Evolutionary conservation across 1,284 basidiomycete species (phyloP), one percentile per base, ranked within the genome.

Genomic region (Cutaneotrichosporon sp.): DNA sequence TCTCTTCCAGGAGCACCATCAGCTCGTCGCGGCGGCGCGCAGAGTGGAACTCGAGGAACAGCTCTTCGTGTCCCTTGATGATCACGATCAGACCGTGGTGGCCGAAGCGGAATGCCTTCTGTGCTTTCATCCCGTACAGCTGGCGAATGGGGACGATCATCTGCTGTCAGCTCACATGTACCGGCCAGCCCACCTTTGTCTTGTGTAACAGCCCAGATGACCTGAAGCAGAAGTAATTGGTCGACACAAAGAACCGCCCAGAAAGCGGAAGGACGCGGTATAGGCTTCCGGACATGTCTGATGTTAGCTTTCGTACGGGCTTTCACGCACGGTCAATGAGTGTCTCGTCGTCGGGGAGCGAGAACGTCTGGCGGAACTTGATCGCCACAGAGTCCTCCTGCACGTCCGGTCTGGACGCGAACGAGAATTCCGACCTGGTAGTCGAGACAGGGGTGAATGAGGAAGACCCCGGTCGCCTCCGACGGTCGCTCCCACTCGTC

Each of bases 141-240:
- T 97, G 93, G 46, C 82, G 82, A 50, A 96, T 83, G 5, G 94
- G 94, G 17, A 97, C 79, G 29, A 94, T 84, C 93, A 98, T 97
- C 88, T 96, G 66, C 29, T 14, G 29, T 50, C 22, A 54, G 19
- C 17, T 14, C 4, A 25, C 3, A 8, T 12, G 8, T 2, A 3
- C 12, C 19, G 10, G 0, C 12, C 16, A n/a, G 14, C 83, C 61
- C 66, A 88, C 90, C 76, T 83, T 82, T 12, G 90, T 93, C 68
- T 84, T 85, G 49, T 83, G 81, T 39, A 92, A 69, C 8, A 88
- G 80, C 2, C 86, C 85, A 39, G 81, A 86, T 3, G 90, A 88
- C 66, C 87, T 85, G 80, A 94, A 94, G 74, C 89, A 93, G 70
- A 94, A 87, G 70, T 83, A 86, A 60, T 88, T 90, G 20, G 82